Conservation (phyloP, 225 moss, liverwort and hornwort species). For the Rhytidiadelphus loreus region DNA sequence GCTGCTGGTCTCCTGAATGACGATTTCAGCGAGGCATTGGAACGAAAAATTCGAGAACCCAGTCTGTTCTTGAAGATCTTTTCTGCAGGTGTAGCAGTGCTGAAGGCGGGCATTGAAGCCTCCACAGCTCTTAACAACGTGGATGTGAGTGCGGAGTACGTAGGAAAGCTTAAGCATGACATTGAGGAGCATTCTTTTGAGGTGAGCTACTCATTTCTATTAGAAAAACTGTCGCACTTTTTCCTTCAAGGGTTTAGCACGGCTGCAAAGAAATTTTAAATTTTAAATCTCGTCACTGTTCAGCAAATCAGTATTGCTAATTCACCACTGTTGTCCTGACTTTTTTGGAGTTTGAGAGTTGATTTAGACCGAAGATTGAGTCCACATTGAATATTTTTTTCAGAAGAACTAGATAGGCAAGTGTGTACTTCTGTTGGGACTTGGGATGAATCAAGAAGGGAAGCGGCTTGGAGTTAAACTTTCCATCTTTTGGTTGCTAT, state of each 20-base stretch:
- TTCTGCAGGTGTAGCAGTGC: constrained; percentile 48
- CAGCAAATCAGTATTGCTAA: neutral
- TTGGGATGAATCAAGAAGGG: neutral
- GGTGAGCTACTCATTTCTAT: constrained; percentile 14
- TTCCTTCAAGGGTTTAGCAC: neutral
- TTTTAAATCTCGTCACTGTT: neutral
- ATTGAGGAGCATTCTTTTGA: constrained; percentile 78
- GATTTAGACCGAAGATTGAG: neutral
- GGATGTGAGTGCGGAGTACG: constrained; percentile 90
- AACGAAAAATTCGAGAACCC: constrained; percentile 76
- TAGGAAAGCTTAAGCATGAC: constrained; percentile 87
- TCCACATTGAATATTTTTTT: neutral
- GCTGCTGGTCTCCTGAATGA: constrained; percentile 65
- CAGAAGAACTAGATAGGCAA: neutral
- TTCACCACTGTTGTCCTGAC: neutral
- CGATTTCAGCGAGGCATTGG: constrained; percentile 85
- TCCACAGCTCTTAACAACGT: constrained; percentile 88
- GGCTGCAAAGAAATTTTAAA: neutral
- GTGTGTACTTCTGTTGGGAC: neutral
- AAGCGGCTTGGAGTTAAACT: neutral
- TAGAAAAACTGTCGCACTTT: neutral
- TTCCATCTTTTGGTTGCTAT: neutral
- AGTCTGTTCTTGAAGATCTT: constrained; percentile 73
- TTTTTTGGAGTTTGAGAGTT: neutral
- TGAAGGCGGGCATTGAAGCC: constrained; percentile 71